Evolutionary conservation across 2,329 filamentous ascomycete genomes (phyloP), one percentile per base, ranked within the genome.

Genomic region (Alternaria rosae): DNA sequence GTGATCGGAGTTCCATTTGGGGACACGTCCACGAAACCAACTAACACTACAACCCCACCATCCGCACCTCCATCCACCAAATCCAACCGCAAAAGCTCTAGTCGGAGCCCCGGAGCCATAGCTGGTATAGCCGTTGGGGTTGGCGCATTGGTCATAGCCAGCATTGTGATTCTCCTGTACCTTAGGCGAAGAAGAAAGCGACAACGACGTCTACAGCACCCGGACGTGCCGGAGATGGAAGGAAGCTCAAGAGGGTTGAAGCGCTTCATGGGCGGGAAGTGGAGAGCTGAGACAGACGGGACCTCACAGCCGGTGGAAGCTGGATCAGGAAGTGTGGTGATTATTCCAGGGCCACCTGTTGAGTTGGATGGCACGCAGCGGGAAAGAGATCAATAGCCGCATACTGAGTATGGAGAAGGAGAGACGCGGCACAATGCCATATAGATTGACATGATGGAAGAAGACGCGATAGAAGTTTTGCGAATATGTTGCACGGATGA

Each of bases 1-100:
- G 0, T 2, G 5, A n/a, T 50, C 0, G 6, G 11, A 10, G 45
- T 50, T 3, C 45, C 28, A 1, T 32, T 50, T 23, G 42, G 21
- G 3, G n/a, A n/a, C 30, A 9, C 1, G 12, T 13, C 6, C 15
- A 0, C 30, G 9, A 35, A 6, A 15, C 4, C 6, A 7, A 8
- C 13, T 4, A 20, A 32, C 26, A 15, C 6, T 32, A 5, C 25
- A 2, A 4, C 3, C 3, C 13, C 12, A 6, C 7, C 3, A 11
- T 3, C 23, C 1, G 3, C 9, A 15, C 10, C 8, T 2, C 12
- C 30, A 15, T 0, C 30, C 7, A 0, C 12, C 6, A 12, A 32
- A 5, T 0, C 3, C 2, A 2, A 35, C 0, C 8, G 3, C 17
- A 12, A 21, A 10, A 1, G 3, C 7, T 3, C 28, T 4, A 17